Evolutionary conservation across 805 yeast genomes (phyloP).

Genomic region (Zygoascus biomembranicola): DNA sequence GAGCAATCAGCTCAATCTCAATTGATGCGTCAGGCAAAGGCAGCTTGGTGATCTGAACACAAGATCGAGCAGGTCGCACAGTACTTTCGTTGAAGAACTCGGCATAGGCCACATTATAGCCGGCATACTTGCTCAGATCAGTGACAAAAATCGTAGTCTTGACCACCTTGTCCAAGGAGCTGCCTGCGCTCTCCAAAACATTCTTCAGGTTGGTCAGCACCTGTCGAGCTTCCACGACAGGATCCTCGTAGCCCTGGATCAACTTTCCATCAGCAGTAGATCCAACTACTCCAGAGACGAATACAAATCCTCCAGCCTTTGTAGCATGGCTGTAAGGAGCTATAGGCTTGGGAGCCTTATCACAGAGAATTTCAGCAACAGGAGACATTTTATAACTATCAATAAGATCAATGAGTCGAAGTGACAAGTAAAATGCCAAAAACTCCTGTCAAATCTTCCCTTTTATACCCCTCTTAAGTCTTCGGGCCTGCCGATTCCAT

Average conservation of each 20-base stretch:
- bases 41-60: constrained; percentile 88
- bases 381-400: background rate
- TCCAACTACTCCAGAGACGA: constrained; percentile 94
- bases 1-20: constrained; percentile 90
- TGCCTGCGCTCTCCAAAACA: constrained; percentile 78
- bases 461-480: background rate
- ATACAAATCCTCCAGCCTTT: constrained; percentile 81
- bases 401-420: background rate
- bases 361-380: constrained; percentile 11
- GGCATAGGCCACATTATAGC: constrained; percentile 78
- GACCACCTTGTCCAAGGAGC: constrained; percentile 73
- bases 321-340: constrained; percentile 96
- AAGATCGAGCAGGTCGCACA: constrained; percentile 82
- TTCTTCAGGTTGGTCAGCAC: constrained; percentile 37
- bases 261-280: constrained; percentile 69
- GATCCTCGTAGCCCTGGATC: constrained; percentile 67
- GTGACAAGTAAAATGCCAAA: background rate
- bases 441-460: background rate
- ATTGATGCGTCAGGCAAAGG: constrained; percentile 73
- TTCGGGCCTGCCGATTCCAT: background rate
- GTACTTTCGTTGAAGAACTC: constrained; percentile 24
- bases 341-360: constrained; percentile 86
- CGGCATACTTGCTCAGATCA: constrained; percentile 79
- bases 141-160: constrained; percentile 86
- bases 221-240: constrained; percentile 34